Conservation (phyloP, 768 basidiomycete genomes). For the Collybiopsis confluens region DNA sequence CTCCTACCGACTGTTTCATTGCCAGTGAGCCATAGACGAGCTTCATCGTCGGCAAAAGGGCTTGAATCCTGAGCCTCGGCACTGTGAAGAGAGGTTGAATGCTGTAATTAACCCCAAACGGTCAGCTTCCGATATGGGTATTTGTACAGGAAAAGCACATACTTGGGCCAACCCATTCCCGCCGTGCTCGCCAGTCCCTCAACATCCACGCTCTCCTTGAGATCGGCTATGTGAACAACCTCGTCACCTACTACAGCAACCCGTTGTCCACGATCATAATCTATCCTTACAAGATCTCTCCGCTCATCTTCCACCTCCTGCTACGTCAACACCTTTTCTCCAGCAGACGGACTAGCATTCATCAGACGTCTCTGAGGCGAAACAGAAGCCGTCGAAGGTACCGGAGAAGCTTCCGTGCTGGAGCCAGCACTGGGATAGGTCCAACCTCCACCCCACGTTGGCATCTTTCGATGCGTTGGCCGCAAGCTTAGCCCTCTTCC, state of each 20-base stretch:
- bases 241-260: background rate
- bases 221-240: background rate
- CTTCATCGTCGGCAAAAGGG: too few relatives aligned
- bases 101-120: background rate
- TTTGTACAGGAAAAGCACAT: background rate
- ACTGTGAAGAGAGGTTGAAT: background rate
- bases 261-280: background rate
- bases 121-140: background rate
- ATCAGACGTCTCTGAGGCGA: background rate
- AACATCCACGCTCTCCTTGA: background rate
- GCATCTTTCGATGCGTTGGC: background rate
- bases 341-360: background rate
- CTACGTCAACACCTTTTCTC: background rate
- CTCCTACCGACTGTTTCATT: background rate
- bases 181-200: background rate
- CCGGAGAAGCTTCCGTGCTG: background rate
- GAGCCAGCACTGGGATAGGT: background rate
- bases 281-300: background rate
- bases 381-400: background rate
- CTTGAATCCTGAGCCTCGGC: background rate
- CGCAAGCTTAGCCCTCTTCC: background rate
- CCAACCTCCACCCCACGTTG: constrained; percentile 1
- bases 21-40: background rate
- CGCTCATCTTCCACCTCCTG: constrained; percentile 1
- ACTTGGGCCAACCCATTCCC: constrained; percentile 3